These are phyloP conservation scores for Alternaria burnsii DNA, from an alignment of 2,329 filamentous ascomycete species.

Conservation along the genomic window DNA sequence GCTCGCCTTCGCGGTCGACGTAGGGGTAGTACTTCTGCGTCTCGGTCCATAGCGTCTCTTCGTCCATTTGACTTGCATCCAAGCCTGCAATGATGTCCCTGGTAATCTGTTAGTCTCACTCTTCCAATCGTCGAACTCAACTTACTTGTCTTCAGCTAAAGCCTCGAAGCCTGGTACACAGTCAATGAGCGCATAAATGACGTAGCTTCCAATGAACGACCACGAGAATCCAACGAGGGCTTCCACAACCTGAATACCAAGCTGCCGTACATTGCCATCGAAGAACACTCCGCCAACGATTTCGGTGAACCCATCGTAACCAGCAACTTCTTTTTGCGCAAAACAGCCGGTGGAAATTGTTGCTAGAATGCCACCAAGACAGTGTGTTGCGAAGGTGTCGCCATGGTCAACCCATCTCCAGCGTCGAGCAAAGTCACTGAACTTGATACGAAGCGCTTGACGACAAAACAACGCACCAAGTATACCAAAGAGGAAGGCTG, in stretches of 20 bases:
- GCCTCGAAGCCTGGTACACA: slow-evolving; percentile 63
- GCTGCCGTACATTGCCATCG: slow-evolving; percentile 61
- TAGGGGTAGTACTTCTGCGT: slow-evolving; percentile 50
- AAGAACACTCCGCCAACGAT: slow-evolving; percentile 63
- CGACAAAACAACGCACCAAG: slow-evolving; percentile 58
- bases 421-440: slow-evolving; percentile 57
- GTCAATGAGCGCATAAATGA: slow-evolving; percentile 61
- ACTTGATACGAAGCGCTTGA: slow-evolving; percentile 63
- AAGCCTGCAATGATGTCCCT: slow-evolving; percentile 59
- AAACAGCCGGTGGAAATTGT: slow-evolving; percentile 63
- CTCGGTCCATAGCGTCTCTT: slow-evolving; percentile 53
- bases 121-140: slow-evolving; percentile 15
- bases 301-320: slow-evolving; percentile 61
- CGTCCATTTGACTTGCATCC: slow-evolving; percentile 62
- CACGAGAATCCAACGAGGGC: slow-evolving; percentile 61
- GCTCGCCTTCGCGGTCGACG: slow-evolving; percentile 37
- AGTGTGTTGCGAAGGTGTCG: slow-evolving; percentile 65
- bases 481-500: slow-evolving; percentile 60
- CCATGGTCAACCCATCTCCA: slow-evolving; percentile 64
- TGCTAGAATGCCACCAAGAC: slow-evolving; percentile 60
- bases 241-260: slow-evolving; percentile 62
- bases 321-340: slow-evolving; percentile 60
- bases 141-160: slow-evolving; percentile 62
- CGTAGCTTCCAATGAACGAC: slow-evolving; percentile 60
- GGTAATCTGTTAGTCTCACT: slow-evolving; percentile 13